phyloP scores from a whole-genome alignment of 768 basidiomycete genomes.

The Mycena latifolia region DNA sequence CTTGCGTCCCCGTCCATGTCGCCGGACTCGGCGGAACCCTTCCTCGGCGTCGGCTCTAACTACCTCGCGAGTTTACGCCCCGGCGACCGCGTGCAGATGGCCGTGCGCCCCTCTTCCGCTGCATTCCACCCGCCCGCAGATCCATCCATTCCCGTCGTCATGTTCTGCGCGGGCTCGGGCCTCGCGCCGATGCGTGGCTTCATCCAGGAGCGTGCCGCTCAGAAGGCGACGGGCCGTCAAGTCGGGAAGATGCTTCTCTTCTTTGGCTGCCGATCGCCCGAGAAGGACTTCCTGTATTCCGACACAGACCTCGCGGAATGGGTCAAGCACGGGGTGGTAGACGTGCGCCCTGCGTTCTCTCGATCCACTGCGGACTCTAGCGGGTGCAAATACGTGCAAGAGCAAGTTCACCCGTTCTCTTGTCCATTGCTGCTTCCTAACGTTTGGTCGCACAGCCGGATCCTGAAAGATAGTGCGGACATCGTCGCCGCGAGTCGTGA shows the following conservation, averaged over 20 bases:
- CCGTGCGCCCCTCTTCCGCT: no score
- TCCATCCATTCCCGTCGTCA: conserved; percentile 51
- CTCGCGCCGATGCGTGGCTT: conserved; percentile 63
- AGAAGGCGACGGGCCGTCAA: conserved; percentile 55
- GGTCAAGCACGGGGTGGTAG: conserved; percentile 53
- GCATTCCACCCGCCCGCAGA: conserved; percentile 58
- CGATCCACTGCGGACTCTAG: neutral
- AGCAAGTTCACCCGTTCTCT: neutral
- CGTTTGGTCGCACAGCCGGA: no score
- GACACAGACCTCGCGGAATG: conserved; percentile 58
- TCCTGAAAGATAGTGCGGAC: no score
- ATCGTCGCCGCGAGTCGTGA: no score
- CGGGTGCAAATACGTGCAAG: conserved; percentile 20
- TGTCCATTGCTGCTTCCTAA: no score
- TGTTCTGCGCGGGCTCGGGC: conserved; percentile 61
- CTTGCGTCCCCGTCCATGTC: neutral
- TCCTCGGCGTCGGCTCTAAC: conserved; percentile 60
- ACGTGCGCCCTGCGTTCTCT: conserved; percentile 28
- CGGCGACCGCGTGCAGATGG: conserved; percentile 56
- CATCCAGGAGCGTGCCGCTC: conserved; percentile 61
- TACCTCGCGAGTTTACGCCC: conserved; percentile 54
- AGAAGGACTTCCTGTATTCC: conserved; percentile 57
- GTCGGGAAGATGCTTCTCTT: conserved; percentile 57
- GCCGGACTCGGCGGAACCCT: conserved; percentile 38
- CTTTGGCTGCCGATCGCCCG: conserved; percentile 59